Evolutionary conservation across 306 rosid genomes (phyloP).

Genomic region (Quercus dentata): DNA sequence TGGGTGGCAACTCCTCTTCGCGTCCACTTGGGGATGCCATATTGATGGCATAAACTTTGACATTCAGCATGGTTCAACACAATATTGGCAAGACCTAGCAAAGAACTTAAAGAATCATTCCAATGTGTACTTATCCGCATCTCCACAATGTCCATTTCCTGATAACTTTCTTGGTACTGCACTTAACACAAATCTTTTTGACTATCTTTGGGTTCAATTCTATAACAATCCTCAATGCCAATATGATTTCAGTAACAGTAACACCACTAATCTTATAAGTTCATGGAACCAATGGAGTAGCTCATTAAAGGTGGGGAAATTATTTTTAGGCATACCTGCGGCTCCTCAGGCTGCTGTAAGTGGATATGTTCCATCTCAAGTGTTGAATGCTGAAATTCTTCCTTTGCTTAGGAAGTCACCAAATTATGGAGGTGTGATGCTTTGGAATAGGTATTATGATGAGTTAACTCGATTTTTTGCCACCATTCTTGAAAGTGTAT

Average conservation of each 20-base stretch:
- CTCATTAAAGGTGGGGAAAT: constrained; percentile 25
- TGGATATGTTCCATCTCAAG: constrained; percentile 49
- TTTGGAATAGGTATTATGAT: constrained; percentile 31
- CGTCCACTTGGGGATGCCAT: constrained; percentile 54
- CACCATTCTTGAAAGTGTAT: too few relatives aligned
- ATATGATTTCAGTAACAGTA: constrained; percentile 32
- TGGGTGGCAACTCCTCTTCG: constrained; percentile 40
- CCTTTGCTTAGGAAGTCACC: constrained; percentile 38
- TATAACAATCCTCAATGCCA: constrained; percentile 57
- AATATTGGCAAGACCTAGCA: constrained; percentile 46
- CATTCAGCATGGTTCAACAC: constrained; percentile 30
- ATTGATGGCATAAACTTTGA: constrained; percentile 58
- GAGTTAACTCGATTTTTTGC: too few relatives aligned
- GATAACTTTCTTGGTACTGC: constrained; percentile 39
- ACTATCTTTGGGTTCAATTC: constrained; percentile 70
- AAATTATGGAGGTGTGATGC: constrained; percentile 69
- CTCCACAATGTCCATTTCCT: constrained; percentile 61
- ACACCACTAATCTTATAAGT: constrained; percentile 26
- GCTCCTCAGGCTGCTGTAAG: constrained; percentile 47
- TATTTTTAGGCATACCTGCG: constrained; percentile 70
- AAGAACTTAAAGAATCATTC: constrained; percentile 14
- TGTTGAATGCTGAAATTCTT: constrained; percentile 31
- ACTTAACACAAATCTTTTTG: constrained; percentile 47
- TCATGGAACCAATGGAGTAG: constrained; percentile 61
- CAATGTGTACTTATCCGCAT: constrained; percentile 39